Base-by-base conservation (phyloP, 176 grass and related monocot genomes). In the Microstegium vimineum region DNA sequence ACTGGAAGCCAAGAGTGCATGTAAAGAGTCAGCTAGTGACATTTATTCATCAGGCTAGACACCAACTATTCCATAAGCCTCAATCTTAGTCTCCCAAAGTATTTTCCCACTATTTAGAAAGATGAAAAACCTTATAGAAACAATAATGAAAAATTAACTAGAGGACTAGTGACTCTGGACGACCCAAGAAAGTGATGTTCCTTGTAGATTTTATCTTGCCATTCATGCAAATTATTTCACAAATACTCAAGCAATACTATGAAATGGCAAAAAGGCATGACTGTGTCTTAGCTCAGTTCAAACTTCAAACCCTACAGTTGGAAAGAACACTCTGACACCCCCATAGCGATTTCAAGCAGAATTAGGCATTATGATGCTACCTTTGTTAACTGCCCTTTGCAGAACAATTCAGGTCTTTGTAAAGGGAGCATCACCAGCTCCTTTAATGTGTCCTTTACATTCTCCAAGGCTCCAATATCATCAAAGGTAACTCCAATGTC, bases 391-490 rank as follows among this genome's bases (percentile, higher is more conserved):
- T 99, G 97, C 66, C 97, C 97, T 95, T 92, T 99, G 83, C 93
- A 95, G 83, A 99, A 99, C 36, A 99, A 90, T 82, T 99, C 93
- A 63, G 97, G 97, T 57, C 97, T 94, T 84, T 94, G 97, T 28
- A 99, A 79, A 85, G 97, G 97, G 75, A 99, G 97, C 97, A 99
- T 99, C 85, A 99, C 97, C 77, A 99, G 85, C 76, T 99, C 97
- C 81, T 99, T 99, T 69, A 99, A 86, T 63, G 97, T 95, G 61
- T 87, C 97, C 81, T 99, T 99, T 54, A 99, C 97, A 87, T 94
- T 99, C 82, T 99, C 97, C 86, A 99, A 87, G 10, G 97, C 97
- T 81, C 97, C 97, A 88, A 99, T 99, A 86, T 99, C 93, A 87
- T 96, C 91, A 73, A 99, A 99, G 34, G 93, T 92, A 93, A 99